Base-by-base conservation (phyloP, 2,329 filamentous ascomycete species). In the Pezizomycotina sp. region DNA sequence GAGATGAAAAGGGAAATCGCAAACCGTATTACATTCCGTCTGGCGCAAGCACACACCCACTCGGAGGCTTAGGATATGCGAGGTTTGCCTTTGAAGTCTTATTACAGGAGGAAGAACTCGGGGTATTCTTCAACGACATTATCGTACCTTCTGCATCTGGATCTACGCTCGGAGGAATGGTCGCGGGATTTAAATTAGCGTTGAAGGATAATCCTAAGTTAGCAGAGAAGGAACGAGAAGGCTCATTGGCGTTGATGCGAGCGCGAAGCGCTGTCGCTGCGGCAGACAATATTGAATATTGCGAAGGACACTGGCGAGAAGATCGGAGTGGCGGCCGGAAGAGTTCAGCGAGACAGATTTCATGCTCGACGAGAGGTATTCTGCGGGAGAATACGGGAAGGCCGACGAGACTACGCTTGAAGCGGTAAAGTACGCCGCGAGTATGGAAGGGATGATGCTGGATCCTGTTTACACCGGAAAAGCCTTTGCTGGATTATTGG, bases 401-500 rank as follows among this genome's bases (percentile, higher is more conserved):
- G 72, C 74, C 0, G 71, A 77, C 47, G 58, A 69, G 53, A 59
- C 60, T 49, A 81, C 76, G 1, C 63, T 74, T 31, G 71, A 71
- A 20, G 75, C 74, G 0, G 80, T 81, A 52, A 66, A 66, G 54
- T 72, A 77, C 51, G 72, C 70, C 4, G 76, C 76, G 0, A 55
- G 60, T 40, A 77, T 69, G 1, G 77, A 81, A 58, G 76, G 68
- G 0, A 73, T 81, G 48, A 76, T 81, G 45, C 80, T 74, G 0
- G 76, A 81, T 51, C 76, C 75, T 0, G 76, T 81, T 1, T 81
- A 81, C 50, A 75, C 79, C 57, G 77, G 77, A 1, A 81, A 81
- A 65, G 77, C 70, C 48, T 58, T 81, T 54, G 74, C 74, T 3
- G 76, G 75, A 0, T 65, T 80, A 72, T 68, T 79, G 47, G 72